phyloP scores from a whole-genome alignment of 2,329 filamentous ascomycete genomes.

The Berkeleyomyces rouxiae region DNA sequence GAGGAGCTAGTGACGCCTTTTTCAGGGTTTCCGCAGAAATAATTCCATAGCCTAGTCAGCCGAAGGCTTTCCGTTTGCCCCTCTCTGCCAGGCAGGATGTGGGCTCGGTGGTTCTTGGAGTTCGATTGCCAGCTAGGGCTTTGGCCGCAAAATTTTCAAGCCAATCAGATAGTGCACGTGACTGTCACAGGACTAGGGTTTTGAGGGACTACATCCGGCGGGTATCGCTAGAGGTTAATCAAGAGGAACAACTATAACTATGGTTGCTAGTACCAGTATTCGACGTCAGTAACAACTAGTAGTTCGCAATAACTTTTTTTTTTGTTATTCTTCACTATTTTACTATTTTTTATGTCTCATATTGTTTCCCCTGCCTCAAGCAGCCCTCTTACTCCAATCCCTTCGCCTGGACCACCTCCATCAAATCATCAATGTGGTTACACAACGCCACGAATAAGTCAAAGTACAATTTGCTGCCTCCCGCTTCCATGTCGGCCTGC shows the following conservation, averaged over 20 bases:
- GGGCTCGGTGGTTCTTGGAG: too few species aligned
- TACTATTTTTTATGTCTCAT: neutral
- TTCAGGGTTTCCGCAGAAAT: neutral
- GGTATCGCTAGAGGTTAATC: too few species aligned
- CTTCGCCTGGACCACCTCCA: constrained; percentile 60
- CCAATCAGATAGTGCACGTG: too few species aligned
- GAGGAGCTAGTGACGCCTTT: neutral
- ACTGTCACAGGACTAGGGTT: too few species aligned
- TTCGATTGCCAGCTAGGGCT: too few species aligned
- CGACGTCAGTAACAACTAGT: too few species aligned
- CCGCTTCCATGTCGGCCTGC: constrained; percentile 96
- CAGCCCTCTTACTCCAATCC: constrained; percentile 18
- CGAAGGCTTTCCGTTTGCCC: neutral
- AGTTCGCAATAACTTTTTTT: neutral
- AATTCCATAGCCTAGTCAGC: neutral
- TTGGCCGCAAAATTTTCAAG: too few species aligned
- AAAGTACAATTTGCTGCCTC: constrained; percentile 83
- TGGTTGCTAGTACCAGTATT: too few species aligned
- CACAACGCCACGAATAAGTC: constrained; percentile 96
- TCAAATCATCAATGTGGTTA: constrained; percentile 94
- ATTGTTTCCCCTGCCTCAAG: neutral
- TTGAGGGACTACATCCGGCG: too few species aligned
- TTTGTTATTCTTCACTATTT: neutral
- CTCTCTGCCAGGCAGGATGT: neutral
- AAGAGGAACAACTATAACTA: too few species aligned